Evolutionary conservation across 805 yeast genomes (phyloP), one percentile per base, ranked within the genome.

Genomic region (Candida takata): DNA sequence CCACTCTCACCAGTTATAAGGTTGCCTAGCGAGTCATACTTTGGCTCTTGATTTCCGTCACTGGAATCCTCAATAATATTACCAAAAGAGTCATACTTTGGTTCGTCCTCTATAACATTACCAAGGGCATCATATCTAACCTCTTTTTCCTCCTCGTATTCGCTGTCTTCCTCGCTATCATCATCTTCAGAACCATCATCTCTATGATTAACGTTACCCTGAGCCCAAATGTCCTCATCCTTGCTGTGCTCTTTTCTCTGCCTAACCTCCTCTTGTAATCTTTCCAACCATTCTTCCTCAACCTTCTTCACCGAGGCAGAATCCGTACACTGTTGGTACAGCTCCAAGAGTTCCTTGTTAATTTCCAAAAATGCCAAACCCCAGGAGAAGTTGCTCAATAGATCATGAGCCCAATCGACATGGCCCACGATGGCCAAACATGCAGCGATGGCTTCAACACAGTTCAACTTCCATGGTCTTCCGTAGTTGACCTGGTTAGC

Each of bases 401-500:
- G 67, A 41, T 74, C 70, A 15, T 69, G 72, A 0, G 98, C 97
- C 95, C 94, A 86, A 45, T 88, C 97, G 29, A 64, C 63, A 45
- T 77, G 88, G 0, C 97, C 97, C 3, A 87, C 90, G 38, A 92
- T 88, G 2, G 95, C 95, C 54, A 92, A 82, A 52, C 96, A 86
- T 0, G 98, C 97, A 2, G 98, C 98, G 27, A 92, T 63, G 0
- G 98, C 98, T 57, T 92, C 98, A 6, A 86, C 98, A 59, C 98
- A 92, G 60, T 92, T 92, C 38, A 92, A 64, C 49, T 79, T 74
- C 97, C 97, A 88, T 0, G 98, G 97, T 49, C 82, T 72, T 5
- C 98, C 98, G 51, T 92, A 92, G 58, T 92, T 92, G 7, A 94
- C 97, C 21, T 95, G 95, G 55, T 92, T 92, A 0, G 97, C 95